Conservation (phyloP, 2,329 filamentous ascomycete species). For the Scedosporium boydii region DNA sequence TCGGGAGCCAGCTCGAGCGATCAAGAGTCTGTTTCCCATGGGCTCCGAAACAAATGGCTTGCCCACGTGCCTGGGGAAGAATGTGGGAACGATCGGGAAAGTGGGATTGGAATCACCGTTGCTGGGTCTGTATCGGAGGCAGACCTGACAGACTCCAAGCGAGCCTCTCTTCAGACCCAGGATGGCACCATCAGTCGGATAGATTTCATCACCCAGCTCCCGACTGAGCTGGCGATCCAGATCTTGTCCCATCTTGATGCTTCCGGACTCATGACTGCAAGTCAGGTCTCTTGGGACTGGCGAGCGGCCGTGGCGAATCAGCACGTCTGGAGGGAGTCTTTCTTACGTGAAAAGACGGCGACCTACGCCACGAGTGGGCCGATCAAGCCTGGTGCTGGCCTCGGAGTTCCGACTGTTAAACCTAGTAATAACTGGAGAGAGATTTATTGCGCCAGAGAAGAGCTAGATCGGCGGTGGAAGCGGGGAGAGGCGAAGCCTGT, state of each 20-base stretch:
- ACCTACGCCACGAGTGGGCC: conserved; percentile 49
- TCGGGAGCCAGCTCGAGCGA: conserved; percentile 4
- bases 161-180: conserved; percentile 19
- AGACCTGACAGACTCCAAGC: conserved; percentile 22
- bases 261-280: conserved; percentile 36
- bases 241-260: conserved; percentile 48
- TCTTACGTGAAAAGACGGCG: conserved; percentile 48
- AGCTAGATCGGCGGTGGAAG: conserved; percentile 73
- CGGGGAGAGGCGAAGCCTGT: conserved; percentile 68
- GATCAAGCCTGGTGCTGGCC: conserved; percentile 42
- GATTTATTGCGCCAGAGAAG: conserved; percentile 68
- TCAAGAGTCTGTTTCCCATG: conserved; percentile 15
- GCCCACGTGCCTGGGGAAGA: conserved; percentile 30
- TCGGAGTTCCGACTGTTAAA: conserved; percentile 44
- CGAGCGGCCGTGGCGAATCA: conserved; percentile 35
- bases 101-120: conserved; percentile 53
- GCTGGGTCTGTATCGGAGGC: conserved; percentile 30
- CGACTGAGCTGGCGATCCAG: conserved; percentile 49
- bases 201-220: conserved; percentile 48
- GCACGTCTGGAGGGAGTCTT: conserved; percentile 56
- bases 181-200: conserved; percentile 38
- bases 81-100: conserved; percentile 46
- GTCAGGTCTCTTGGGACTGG: conserved; percentile 44
- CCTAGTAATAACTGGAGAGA: conserved; percentile 74
- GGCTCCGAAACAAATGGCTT: conserved; percentile 32